These are phyloP conservation scores for Pseudonitzschia multiseries DNA, from an alignment of 108 stramenopile genomes.

Conservation along the genomic window DNA sequence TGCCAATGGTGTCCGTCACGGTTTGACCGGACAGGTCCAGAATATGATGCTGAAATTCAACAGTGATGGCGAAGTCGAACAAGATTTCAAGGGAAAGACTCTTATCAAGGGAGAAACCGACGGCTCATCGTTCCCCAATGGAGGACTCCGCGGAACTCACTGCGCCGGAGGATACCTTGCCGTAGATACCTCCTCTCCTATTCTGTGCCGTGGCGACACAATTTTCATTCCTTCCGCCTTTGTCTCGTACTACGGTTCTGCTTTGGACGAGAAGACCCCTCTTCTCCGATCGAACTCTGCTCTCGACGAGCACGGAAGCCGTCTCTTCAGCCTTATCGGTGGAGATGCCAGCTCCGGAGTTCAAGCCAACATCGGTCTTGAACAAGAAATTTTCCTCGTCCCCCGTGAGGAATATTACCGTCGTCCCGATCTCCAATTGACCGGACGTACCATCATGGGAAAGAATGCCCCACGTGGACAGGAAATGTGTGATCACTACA, in stretches of 20 bases:
- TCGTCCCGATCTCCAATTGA: slow-evolving; percentile 90
- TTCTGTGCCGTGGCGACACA: slow-evolving; percentile 91
- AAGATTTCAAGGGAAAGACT: slow-evolving; percentile 93
- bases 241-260: slow-evolving; percentile 91
- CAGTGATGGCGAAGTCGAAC: slow-evolving; percentile 62
- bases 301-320: slow-evolving; percentile 79
- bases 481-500: slow-evolving; percentile 96
- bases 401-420: slow-evolving; percentile 89
- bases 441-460: slow-evolving; percentile 94
- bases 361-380: slow-evolving; percentile 90
- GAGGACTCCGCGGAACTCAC: slow-evolving; percentile 94
- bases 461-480: slow-evolving; percentile 92
- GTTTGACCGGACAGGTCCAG: slow-evolving; percentile 90
- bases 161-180: slow-evolving; percentile 91
- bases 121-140: slow-evolving; percentile 94
- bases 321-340: slow-evolving; percentile 78
- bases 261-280: slow-evolving; percentile 97
- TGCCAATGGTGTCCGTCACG: slow-evolving; percentile 87
- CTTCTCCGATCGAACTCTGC: slow-evolving; percentile 89
- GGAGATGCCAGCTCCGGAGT: slow-evolving; percentile 64
- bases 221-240: slow-evolving; percentile 92
- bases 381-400: slow-evolving; percentile 97
- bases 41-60: slow-evolving; percentile 95
- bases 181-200: slow-evolving; percentile 86
- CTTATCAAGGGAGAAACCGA: slow-evolving; percentile 93